Percentiles rank a stretch among this genome's conserved stretches.
These are phyloP conservation scores for Peribolospora baueri DNA, from an alignment of 768 basidiomycete species.

Conservation along the genomic window DNA sequence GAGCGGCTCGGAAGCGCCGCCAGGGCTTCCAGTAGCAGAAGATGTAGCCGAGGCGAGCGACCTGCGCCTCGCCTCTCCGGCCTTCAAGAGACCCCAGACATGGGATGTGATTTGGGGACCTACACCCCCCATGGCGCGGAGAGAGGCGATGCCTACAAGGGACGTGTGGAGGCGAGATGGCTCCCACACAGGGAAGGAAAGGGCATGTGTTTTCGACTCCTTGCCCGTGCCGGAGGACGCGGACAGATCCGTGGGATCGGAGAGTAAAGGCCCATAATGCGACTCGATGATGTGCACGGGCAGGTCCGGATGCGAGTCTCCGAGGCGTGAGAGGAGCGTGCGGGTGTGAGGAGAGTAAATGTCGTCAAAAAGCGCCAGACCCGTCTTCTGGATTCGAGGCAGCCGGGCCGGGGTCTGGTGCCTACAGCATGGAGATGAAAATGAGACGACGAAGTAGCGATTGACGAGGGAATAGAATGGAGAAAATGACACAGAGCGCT, in stretches of 20 bases:
- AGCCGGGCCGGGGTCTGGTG: constrained; percentile 8
- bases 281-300: constrained; percentile 23
- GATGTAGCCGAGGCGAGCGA: no score
- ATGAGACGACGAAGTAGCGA: background rate
- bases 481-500: background rate
- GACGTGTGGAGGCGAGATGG: constrained; percentile 16
- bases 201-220: constrained; percentile 4
- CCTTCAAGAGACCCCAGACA: constrained; percentile 22
- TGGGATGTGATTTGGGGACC: constrained; percentile 22
- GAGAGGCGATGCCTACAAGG: constrained; percentile 21
- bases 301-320: constrained; percentile 21
- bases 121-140: constrained; percentile 21
- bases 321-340: constrained; percentile 20
- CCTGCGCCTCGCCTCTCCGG: background rate
- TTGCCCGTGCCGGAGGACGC: background rate
- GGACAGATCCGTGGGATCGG: constrained; percentile 15
- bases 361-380: constrained; percentile 16
- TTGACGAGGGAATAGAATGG: background rate
- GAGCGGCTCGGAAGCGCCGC: no score
- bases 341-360: constrained; percentile 20
- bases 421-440: background rate
- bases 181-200: no score
- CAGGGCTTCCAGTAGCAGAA: no score
- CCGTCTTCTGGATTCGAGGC: no score
- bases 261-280: constrained; percentile 21